Percentiles rank a stretch among this genome's conserved stretches.
Evolutionary conservation across 805 yeast genomes (phyloP).

Genomic region (Cyberlindnera mycetangii): DNA sequence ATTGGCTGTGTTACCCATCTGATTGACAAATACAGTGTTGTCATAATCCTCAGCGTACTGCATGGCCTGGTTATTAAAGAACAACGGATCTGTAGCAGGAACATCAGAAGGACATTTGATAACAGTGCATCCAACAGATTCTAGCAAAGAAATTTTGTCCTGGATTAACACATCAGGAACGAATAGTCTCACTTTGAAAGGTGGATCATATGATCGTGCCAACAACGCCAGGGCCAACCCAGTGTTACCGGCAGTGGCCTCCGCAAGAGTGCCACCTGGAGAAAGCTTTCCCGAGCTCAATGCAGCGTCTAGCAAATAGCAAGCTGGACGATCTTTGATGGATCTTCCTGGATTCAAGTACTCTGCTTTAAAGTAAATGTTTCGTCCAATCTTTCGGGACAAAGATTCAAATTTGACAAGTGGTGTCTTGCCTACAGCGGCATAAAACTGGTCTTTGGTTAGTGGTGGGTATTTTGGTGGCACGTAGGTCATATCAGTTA

Average conservation of each 20-base stretch:
- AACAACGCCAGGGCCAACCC: conserved; percentile 77
- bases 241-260: conserved; percentile 85
- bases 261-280: conserved; percentile 69
- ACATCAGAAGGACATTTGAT: conserved; percentile 66
- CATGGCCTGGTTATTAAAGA: conserved; percentile 29
- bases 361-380: conserved; percentile 71
- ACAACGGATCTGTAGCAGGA: conserved; percentile 46
- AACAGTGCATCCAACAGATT: conserved; percentile 57
- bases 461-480: conserved; percentile 14
- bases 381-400: conserved; percentile 63
- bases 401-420: conserved; percentile 60
- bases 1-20: conserved; percentile 73
- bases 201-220: conserved; percentile 35
- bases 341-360: conserved; percentile 77
- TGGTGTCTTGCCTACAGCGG: conserved; percentile 65
- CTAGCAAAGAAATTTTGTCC: conserved; percentile 61
- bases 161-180: conserved; percentile 74
- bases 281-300: conserved; percentile 47
- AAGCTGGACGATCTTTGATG: conserved; percentile 79
- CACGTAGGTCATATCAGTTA: background rate
- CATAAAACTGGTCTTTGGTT: conserved; percentile 20
- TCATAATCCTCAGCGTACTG: conserved; percentile 35
- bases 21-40: conserved; percentile 72
- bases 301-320: conserved; percentile 60
- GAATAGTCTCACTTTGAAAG: conserved; percentile 61